phyloP scores from a whole-genome alignment of 2,329 filamentous ascomycete species.

The Xylaria arbuscula region DNA sequence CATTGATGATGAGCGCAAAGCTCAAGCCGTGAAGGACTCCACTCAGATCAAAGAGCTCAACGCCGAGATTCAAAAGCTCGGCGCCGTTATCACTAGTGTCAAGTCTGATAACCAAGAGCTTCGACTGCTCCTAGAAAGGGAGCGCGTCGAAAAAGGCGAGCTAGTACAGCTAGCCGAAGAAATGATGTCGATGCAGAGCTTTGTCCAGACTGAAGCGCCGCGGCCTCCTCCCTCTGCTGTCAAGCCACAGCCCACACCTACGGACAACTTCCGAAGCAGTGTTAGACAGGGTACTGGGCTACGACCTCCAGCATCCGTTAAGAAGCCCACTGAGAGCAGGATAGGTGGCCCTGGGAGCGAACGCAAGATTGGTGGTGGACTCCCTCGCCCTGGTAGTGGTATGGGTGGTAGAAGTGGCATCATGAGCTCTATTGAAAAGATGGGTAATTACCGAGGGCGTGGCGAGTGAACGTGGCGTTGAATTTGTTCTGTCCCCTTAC shows the following conservation, averaged over 20 bases:
- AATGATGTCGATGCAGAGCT: constrained; percentile 77
- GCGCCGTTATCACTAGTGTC: constrained; percentile 76
- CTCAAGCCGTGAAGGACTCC: constrained; percentile 70
- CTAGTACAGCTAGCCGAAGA: constrained; percentile 84
- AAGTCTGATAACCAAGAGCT: constrained; percentile 76
- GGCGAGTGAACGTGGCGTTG: constrained; percentile 36
- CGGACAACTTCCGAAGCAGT: constrained; percentile 64
- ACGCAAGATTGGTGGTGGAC: constrained; percentile 57
- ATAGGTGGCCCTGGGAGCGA: constrained; percentile 60
- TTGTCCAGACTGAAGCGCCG: constrained; percentile 50
- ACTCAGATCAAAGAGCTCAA: constrained; percentile 76
- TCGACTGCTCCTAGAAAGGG: constrained; percentile 73
- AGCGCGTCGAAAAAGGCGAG: constrained; percentile 86
- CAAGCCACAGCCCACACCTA: constrained; percentile 26
- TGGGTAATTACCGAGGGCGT: constrained; percentile 73
- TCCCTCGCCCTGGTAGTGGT: constrained; percentile 63
- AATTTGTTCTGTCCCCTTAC: constrained; percentile 1
- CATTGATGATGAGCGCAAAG: constrained; percentile 60
- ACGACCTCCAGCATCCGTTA: constrained; percentile 65
- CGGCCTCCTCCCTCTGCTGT: constrained; percentile 32
- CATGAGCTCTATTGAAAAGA: constrained; percentile 87
- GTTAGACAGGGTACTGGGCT: constrained; percentile 68
- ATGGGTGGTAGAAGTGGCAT: constrained; percentile 72
- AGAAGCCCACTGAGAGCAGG: constrained; percentile 59
- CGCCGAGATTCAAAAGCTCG: constrained; percentile 79